Base-by-base conservation (phyloP, 352 stramenopile genomes). In the Phytophthora aleatoria region DNA sequence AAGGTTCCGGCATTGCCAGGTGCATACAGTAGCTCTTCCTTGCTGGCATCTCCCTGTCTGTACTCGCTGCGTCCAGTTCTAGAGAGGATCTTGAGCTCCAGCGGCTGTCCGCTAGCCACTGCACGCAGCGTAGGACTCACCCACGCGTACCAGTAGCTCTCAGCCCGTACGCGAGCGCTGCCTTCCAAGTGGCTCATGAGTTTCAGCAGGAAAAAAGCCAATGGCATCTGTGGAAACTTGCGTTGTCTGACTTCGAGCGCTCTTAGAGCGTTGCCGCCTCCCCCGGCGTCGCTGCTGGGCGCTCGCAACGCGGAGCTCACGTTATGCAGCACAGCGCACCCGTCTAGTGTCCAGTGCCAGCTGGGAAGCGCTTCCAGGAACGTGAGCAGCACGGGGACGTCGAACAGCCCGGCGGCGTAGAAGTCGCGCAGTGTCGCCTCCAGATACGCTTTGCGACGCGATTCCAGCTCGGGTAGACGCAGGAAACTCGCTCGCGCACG, bases 291-390 rank as follows among this genome's bases (percentile, higher is more conserved):
- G 16, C 59, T 69, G 33, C 58, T 73, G 11, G 74, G 72, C 36
- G 74, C 68, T 26, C 70, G 67, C 38, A 89, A 60, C 5, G 77
- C 71, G 27, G 64, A 71, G 51, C 85, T 78, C 35, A 92, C 77
- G 39, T 65, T 71, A 49, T 92, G 72, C 28, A 92, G 68, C 61
- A 92, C 70, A n/a, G 72, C 67, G 54, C 81, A 90, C 12, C 83
- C 83, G 49, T 90, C 81, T 10, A 90, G 64, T 52, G 83, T 86
- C 83, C 81, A 92, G 48, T 88, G 63, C 81, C 79, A 89, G 61
- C 76, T 87, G 3, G 81, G 81, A 33, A 92, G 70, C 11, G 57
- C 71, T 50, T 92, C 79, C 15, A 92, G 71, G 67, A 92, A 92
- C 65, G 76, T 87, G 20, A 92, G 61, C 49, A 92, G 51, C 66